Evolutionary conservation across 805 yeast genomes (phyloP).

Genomic region (Ogataea siamensis): DNA sequence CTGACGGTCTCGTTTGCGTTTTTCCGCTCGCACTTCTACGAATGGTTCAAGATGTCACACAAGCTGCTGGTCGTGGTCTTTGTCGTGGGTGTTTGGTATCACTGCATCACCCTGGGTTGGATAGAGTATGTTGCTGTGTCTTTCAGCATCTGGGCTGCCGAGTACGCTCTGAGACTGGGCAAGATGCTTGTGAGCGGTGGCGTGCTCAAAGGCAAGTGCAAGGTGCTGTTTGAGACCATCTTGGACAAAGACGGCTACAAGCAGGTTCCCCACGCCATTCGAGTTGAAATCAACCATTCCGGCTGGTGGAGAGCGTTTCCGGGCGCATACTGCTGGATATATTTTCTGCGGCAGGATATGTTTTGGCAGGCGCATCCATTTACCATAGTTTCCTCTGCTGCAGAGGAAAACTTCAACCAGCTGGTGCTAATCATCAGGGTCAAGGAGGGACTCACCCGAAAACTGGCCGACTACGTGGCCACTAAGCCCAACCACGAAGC

Average conservation of each 20-base stretch:
- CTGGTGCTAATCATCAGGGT: constrained; percentile 45
- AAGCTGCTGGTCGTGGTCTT: constrained; percentile 41
- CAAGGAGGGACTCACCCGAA: constrained; percentile 52
- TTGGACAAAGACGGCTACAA: constrained; percentile 6
- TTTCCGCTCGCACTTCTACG: constrained; percentile 41
- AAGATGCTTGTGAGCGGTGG: constrained; percentile 62
- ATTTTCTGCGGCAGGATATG: constrained; percentile 42
- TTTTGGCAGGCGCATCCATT: constrained; percentile 74
- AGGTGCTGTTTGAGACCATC: constrained; percentile 25
- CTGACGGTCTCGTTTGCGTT: constrained; percentile 33
- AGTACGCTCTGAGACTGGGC: constrained; percentile 54
- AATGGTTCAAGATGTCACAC: constrained; percentile 45
- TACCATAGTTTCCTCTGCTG: constrained; percentile 45
- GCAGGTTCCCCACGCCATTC: constrained; percentile 39
- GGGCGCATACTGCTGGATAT: constrained; percentile 63
- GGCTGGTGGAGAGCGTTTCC: constrained; percentile 53
- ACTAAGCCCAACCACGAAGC: constrained; percentile 36
- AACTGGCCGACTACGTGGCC: constrained; percentile 34
- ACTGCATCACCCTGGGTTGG: constrained; percentile 48
- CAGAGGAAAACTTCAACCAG: constrained; percentile 42
- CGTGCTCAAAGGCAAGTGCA: constrained; percentile 48
- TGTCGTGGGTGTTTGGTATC: constrained; percentile 45
- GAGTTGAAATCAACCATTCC: constrained; percentile 50
- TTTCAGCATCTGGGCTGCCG: constrained; percentile 68
- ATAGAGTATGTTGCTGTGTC: constrained; percentile 51